Evolutionary conservation across 352 stramenopile genomes (phyloP), one percentile per base, ranked within the genome.

Genomic region (Phytophthora multivora): DNA sequence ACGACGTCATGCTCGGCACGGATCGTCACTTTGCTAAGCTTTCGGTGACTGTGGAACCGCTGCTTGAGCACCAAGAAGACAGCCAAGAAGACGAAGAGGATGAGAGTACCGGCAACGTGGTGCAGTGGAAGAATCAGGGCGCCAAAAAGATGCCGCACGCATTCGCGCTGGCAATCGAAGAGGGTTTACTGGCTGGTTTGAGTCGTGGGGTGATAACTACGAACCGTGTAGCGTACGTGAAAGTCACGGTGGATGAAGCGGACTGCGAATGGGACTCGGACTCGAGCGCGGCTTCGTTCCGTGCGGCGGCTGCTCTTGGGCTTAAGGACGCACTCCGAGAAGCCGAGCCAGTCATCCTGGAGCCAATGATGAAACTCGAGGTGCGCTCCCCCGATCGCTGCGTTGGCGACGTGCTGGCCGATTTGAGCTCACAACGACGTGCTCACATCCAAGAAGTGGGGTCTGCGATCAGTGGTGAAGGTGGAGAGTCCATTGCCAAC

Each of bases 281-380:
- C 61, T 91, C 85, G 41, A 91, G 73, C 51, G 83, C 79, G 5
- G 79, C 81, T 26, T 80, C 83, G 5, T 94, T 94, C 63, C 78
- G 78, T 28, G 69, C 74, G 8, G 73, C 71, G 4, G 75, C 74
- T n/a, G 74, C 77, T 18, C 64, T 89, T 1, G 80, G 65, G 2
- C 50, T 94, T 21, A 88, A 87, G 46, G 47, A 83, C 9, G 83
- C 77, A n/a, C 63, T 95, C 0, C 71, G 71, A 10, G 51, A 87
- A 39, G 84, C 82, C 5, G 42, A 60, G 2, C 80, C 86, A 1
- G 66, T 83, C 12, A 69, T 92, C 2, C 60, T 95, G 4, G 86
- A 95, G 70, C 86, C 86, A 0, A 63, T 91, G 59, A 92, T 95
- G 84, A 80, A 83, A 65, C 75, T 95, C 19, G 75, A 90, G 16